Evolutionary conservation across 768 basidiomycete genomes (phyloP).

Genomic region (Podaxis sp.): DNA sequence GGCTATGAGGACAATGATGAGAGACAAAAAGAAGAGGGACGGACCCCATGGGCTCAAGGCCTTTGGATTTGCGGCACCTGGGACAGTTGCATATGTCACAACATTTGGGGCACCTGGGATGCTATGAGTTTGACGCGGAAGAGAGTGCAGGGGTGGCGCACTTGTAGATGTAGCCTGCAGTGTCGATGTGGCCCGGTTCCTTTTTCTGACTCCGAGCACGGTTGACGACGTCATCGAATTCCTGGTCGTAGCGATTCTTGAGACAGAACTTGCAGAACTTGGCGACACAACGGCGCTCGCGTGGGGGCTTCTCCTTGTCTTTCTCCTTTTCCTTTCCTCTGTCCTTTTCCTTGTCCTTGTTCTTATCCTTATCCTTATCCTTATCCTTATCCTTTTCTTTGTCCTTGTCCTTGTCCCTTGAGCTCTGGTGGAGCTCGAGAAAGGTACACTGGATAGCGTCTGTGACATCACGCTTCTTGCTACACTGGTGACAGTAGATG

Average conservation of each 20-base stretch:
- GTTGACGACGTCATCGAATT: constrained; percentile 41
- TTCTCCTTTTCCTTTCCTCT: constrained; percentile 20
- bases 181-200: constrained; percentile 24
- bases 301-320: constrained; percentile 7
- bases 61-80: constrained; percentile 62
- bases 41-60: constrained; percentile 60
- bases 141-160: constrained; percentile 24
- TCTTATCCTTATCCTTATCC: constrained; percentile 22
- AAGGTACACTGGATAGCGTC: constrained; percentile 38
- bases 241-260: constrained; percentile 64
- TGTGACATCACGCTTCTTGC: constrained; percentile 54
- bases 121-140: neutral
- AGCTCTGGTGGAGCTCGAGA: constrained; percentile 20
- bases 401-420: constrained; percentile 20
- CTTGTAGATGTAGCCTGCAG: constrained; percentile 51
- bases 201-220: constrained; percentile 14
- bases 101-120: constrained; percentile 67
- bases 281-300: constrained; percentile 40
- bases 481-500: constrained; percentile 74
- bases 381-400: constrained; percentile 19
- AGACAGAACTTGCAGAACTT: constrained; percentile 70
- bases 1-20: constrained; percentile 5
- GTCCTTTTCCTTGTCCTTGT: constrained; percentile 28
- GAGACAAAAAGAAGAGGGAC: constrained; percentile 19
- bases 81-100: constrained; percentile 67